Evolutionary conservation across 2,329 filamentous ascomycete species (phyloP).

Genomic region (Cryphonectria naterciae): DNA sequence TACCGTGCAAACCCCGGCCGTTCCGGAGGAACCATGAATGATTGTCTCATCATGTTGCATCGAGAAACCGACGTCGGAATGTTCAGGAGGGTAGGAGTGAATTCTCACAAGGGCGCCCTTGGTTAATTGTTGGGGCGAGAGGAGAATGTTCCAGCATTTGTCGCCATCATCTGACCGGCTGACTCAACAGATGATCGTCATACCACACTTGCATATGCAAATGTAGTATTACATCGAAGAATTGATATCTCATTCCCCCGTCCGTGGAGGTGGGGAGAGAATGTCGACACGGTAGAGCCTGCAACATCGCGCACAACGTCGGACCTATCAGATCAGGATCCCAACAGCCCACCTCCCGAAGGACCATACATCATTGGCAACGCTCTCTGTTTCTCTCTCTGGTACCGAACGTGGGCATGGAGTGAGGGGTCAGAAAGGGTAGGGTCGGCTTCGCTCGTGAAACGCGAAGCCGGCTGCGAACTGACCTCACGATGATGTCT

Average conservation of each 20-base stretch:
- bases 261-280: not conserved
- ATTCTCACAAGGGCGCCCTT: not conserved
- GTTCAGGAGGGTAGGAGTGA: not conserved
- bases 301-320: conserved; percentile 10
- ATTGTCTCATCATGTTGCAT: not conserved
- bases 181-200: conserved; percentile 15
- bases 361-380: not conserved
- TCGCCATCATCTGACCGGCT: conserved; percentile 5
- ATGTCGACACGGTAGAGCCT: not conserved
- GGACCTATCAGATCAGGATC: not conserved
- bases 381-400: not conserved
- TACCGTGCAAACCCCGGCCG: not conserved
- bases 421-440: not conserved
- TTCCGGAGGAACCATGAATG: not conserved
- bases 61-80: conserved; percentile 6
- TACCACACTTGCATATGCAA: conserved; percentile 6
- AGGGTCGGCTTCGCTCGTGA: conserved; percentile 10
- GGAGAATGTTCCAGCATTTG: not conserved
- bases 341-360: not conserved
- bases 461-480: conserved; percentile 16
- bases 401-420: not conserved
- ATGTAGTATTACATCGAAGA: conserved; percentile 4
- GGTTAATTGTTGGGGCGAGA: not conserved
- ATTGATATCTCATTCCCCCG: not conserved
- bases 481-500: conserved; percentile 13